Evolutionary conservation across 78 protist species (phyloP).

Genomic region (Dictyostelium intermedium): DNA sequence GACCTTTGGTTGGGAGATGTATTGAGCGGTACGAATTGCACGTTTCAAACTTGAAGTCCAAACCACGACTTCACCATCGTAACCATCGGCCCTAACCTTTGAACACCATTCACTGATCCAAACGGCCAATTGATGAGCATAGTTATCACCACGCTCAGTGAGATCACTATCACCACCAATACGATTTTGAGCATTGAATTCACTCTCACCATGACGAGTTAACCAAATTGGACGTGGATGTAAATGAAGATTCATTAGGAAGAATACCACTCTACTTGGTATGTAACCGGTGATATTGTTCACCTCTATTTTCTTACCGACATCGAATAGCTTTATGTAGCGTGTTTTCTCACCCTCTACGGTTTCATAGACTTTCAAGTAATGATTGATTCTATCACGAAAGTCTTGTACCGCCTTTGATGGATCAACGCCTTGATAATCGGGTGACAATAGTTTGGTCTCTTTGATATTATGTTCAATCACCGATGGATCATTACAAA

Average conservation of each 20-base stretch:
- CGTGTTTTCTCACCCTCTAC: constrained; percentile 40
- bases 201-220: constrained; percentile 94
- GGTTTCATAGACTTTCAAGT: constrained; percentile 80
- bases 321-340: constrained; percentile 79
- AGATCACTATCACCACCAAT: constrained; percentile 96
- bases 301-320: constrained; percentile 77
- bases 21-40: constrained; percentile 83
- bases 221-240: constrained; percentile 88
- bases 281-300: constrained; percentile 88
- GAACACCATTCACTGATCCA: constrained; percentile 62
- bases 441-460: constrained; percentile 80
- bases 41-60: constrained; percentile 87
- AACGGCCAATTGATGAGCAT: constrained; percentile 85
- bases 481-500: constrained; percentile 64
- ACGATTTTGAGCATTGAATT: constrained; percentile 81
- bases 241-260: constrained; percentile 89
- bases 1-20: constrained; percentile 77
- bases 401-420: constrained; percentile 85
- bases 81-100: constrained; percentile 14
- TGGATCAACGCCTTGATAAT: constrained; percentile 74
- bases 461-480: constrained; percentile 78
- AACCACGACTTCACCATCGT: constrained; percentile 68
- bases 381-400: constrained; percentile 77
- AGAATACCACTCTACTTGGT: constrained; percentile 84
- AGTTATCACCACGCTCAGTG: constrained; percentile 82